These are phyloP conservation scores for Aphanocladium album DNA, from an alignment of 2,329 filamentous ascomycete genomes.

Conservation along the genomic window DNA sequence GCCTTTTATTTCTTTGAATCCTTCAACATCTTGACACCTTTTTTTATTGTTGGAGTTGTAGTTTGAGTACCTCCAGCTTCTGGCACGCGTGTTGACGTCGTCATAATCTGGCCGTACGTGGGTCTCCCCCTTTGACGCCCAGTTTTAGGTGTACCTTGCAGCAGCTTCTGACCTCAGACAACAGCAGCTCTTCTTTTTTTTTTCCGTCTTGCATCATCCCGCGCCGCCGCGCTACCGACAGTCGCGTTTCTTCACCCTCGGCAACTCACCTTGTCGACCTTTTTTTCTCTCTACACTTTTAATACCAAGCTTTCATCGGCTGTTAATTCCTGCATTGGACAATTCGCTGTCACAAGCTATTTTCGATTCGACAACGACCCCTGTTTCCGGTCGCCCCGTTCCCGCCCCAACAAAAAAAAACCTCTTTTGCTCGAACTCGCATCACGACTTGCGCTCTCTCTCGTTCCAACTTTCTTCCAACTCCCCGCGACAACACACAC, in stretches of 20 bases:
- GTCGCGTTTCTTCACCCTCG: neutral
- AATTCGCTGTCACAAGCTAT: neutral
- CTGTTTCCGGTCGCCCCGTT: neutral
- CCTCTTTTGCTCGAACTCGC: neutral
- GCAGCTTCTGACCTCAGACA: too few species aligned
- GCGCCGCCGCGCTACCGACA: neutral
- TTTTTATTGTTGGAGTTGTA: neutral
- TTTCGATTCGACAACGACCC: neutral
- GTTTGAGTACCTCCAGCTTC: neutral
- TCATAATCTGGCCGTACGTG: neutral
- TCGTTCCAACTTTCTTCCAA: neutral
- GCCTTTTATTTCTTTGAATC: neutral
- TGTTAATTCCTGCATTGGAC: neutral
- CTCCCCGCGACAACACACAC: neutral
- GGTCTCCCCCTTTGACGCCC: too few species aligned
- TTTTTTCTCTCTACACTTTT: neutral
- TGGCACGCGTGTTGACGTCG: neutral
- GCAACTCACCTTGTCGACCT: neutral
- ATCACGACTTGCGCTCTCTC: neutral
- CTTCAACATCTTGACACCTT: neutral
- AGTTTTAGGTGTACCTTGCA: too few species aligned
- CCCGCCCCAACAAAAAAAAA: slow-evolving; percentile 7
- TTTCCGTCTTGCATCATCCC: neutral
- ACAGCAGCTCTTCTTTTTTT: too few species aligned
- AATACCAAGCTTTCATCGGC: neutral